Evolutionary conservation across 148 eudicot genomes (phyloP).

Genomic region (Diospyros kaki): DNA sequence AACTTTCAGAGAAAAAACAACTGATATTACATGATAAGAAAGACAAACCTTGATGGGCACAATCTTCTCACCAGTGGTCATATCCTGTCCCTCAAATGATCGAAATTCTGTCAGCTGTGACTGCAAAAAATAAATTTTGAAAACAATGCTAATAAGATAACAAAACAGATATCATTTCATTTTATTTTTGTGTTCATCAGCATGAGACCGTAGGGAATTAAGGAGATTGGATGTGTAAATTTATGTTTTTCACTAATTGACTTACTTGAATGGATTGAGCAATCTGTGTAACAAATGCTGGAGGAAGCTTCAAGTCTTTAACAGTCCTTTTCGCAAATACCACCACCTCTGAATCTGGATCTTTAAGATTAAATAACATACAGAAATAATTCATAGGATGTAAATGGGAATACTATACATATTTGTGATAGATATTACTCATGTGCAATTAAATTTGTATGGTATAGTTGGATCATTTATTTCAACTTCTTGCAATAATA

Average conservation of each 20-base stretch:
- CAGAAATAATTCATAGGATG: not conserved
- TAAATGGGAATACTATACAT: not conserved
- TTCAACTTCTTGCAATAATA: not conserved
- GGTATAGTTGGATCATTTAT: not conserved
- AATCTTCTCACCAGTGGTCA: conserved; percentile 83
- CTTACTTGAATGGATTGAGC: conserved; percentile 92
- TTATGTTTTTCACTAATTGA: not conserved
- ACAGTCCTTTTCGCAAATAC: conserved; percentile 85
- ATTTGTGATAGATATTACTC: not conserved
- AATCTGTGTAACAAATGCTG: conserved; percentile 78
- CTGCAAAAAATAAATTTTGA: conserved; percentile 36
- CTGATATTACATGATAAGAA: not conserved
- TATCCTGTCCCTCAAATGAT: conserved; percentile 92
- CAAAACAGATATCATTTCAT: not conserved
- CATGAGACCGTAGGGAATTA: not conserved
- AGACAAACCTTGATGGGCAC: conserved; percentile 85
- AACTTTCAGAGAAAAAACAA: not conserved
- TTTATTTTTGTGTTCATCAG: not conserved
- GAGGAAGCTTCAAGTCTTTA: conserved; percentile 94
- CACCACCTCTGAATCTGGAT: conserved; percentile 85
- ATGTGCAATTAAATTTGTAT: not conserved
- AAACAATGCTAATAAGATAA: conserved; percentile 13
- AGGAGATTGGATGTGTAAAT: not conserved
- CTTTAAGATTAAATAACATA: conserved; percentile 31
- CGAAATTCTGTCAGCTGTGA: conserved; percentile 76